Evolutionary conservation across 768 basidiomycete species (phyloP), one percentile per base, ranked within the genome.

Genomic region (Mycena olivaceomarginata): DNA sequence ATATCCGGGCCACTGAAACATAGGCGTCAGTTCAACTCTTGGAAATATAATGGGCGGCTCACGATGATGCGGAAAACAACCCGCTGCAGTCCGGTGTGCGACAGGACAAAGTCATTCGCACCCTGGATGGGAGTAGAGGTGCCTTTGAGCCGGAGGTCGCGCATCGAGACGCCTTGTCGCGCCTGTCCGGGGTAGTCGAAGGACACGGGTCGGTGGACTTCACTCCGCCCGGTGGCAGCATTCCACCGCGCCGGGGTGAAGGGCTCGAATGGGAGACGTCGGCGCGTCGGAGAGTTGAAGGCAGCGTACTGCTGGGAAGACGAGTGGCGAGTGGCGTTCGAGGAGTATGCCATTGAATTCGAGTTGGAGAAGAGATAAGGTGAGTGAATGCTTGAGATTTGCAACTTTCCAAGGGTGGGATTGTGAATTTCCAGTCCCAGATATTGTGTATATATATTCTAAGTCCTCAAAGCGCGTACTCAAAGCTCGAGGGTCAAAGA

Each of bases 1-100:
- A 70, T 90, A 91, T 6, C 90, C 90, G 25, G 90, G 89, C 90
- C 90, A 91, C 90, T 91, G 68, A 43, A 69, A 9, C 64, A 41
- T 43, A 41, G 56, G 46, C 48, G 12, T 60, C 41, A 51, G 62
- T 46, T 25, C 3, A 62, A 60, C 51, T 25, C 1, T 10, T 5
- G 57, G 37, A 11, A 39, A 18, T 20, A 67, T 43, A 16, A n/a
- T 20, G 53, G 45, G 82, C 82, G 45, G 81, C 82, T 72, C 64
- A 91, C 90, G 72, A 83, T 76, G 46, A 91, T 87, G 39, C 84
- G 83, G 69, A 91, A 81, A 20, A 84, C 84, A 10, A 89, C 85
- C 31, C 81, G 81, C 73, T 81, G 67, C 40, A 84, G 57, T 18
- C 86, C 84, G 39, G 85, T 85, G 68, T 85, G 81, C 15, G 82